phyloP scores from a whole-genome alignment of 192 early-diverging fungal genomes.

The Diversispora eburnea region DNA sequence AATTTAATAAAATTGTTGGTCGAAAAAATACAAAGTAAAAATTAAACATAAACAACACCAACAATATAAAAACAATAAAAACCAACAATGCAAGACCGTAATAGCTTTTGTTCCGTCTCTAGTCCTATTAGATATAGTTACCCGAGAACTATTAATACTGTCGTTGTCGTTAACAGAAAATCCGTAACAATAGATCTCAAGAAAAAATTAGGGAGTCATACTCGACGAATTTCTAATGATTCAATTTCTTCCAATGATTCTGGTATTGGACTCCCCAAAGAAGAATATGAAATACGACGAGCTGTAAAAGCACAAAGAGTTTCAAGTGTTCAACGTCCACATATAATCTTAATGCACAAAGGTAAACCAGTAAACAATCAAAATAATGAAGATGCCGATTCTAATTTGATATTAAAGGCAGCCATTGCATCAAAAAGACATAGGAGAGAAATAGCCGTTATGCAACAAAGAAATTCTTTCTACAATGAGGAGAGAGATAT shows the following conservation, averaged over 20 bases:
- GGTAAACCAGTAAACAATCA: not conserved
- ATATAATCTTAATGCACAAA: conserved; percentile 16
- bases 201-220: not conserved
- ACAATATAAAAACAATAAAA: no score
- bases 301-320: conserved; percentile 11
- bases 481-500: no score
- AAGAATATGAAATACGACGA: conserved; percentile 11
- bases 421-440: conserved; percentile 13
- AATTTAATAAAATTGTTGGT: no score
- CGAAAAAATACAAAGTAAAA: no score
- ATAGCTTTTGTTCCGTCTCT: no score
- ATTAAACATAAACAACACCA: no score
- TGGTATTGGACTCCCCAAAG: conserved; percentile 1
- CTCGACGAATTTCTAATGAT: conserved; percentile 4
- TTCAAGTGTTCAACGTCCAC: conserved; percentile 4
- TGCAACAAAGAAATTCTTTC: not conserved
- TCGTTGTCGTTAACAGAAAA: no score
- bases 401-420: not conserved
- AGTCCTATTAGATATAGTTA: no score
- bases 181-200: no score
- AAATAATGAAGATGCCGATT: not conserved
- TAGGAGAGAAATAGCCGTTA: conserved; percentile 17
- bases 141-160: no score
- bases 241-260: not conserved
- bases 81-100: no score